These are phyloP conservation scores for Alternaria arborescens DNA, from an alignment of 2,329 filamentous ascomycete species.

Conservation along the genomic window DNA sequence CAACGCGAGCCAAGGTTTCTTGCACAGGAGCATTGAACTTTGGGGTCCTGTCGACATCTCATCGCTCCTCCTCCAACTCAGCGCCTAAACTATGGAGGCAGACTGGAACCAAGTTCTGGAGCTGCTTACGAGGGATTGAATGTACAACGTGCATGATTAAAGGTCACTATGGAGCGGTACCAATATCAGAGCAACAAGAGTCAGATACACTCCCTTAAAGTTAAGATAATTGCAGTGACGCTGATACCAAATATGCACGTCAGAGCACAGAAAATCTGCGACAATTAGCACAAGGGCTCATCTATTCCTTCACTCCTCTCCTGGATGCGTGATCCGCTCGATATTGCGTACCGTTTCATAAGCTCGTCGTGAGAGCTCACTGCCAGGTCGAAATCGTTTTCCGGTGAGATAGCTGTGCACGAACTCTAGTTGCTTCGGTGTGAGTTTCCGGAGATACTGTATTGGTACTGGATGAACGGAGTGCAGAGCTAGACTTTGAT, in stretches of 20 bases:
- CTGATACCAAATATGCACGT: no score
- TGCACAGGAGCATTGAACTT: neutral
- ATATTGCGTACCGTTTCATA: neutral
- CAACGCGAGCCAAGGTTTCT: neutral
- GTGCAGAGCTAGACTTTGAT: neutral
- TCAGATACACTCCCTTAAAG: no score
- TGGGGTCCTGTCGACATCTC: neutral
- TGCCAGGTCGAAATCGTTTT: neutral
- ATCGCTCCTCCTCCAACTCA: neutral
- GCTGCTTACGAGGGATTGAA: neutral
- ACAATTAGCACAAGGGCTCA: neutral
- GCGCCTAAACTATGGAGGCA: neutral
- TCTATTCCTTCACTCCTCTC: no score
- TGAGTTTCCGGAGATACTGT: neutral
- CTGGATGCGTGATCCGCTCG: neutral
- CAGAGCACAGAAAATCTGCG: neutral
- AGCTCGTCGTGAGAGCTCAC: neutral
- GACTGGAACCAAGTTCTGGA: neutral
- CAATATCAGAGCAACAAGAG: accelerated
- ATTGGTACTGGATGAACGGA: neutral
- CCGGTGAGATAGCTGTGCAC: neutral
- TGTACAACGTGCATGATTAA: neutral
- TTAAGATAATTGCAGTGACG: neutral
- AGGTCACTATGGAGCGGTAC: neutral
- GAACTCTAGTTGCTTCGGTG: neutral